Base-by-base conservation (phyloP, 2,329 filamentous ascomycete genomes). In the Xylariaceae sp. region DNA sequence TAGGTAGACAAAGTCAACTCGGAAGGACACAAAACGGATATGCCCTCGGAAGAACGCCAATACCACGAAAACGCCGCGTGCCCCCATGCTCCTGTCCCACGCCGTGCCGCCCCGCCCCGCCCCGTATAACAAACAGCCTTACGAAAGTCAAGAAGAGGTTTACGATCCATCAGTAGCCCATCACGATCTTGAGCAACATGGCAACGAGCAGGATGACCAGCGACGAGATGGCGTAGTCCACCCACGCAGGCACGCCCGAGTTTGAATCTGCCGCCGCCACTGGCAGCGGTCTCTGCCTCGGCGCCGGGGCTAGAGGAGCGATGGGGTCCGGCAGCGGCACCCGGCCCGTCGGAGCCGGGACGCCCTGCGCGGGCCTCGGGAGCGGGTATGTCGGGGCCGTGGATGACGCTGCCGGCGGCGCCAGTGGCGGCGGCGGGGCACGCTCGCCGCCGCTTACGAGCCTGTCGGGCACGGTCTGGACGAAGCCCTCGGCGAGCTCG, bases 151-250 rank as follows among this genome's bases (percentile, higher is more conserved):
- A n/a, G n/a, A n/a, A 29, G 26, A 19, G 13, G 8, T 14, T 9
- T 9, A 9, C 13, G 13, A 14, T 14, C 25, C 8, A 5, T 49
- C 39, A 51, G 29, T 39, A 50, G 5, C 47, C 59, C 28, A 63
- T 51, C 12, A 73, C 44, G 18, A 77, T 62, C 50, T 75, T 79
- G 36, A 75, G 39, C 15, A 94, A 63, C 65, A 94, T 75, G 15
- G 84, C 75, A 3, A 79, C 63, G 14, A 94, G 63, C 17, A 83
- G 66, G 11, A 85, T 68, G 1, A 85, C 65, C 13, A 94, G 60
- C 5, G 76, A 80, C 15, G 80, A 75, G 44, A 94, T 94, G 23
- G 80, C 73, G 42, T 84, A 76, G 57, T 94, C 89, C 13, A 94
- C 68, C 83, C 86, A 94, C 10, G 77, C 61, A 2, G 80, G 74